phyloP scores from a whole-genome alignment of 2,329 filamentous ascomycete species.

The Paraconiothyrium brasiliense region DNA sequence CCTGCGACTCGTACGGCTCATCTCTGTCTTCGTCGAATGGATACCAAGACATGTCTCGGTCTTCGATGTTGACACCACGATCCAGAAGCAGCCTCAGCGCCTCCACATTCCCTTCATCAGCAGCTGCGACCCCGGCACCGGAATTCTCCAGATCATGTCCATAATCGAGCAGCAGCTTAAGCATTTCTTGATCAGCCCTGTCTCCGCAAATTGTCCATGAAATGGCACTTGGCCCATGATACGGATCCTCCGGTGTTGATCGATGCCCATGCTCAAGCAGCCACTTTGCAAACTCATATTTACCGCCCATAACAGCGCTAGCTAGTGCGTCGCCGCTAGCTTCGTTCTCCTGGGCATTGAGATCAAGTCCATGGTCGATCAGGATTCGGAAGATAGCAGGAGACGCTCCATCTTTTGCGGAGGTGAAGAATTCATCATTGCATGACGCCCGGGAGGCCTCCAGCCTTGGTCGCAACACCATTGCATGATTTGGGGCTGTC shows the following conservation, averaged over 20 bases:
- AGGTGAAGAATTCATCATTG: conserved; percentile 13
- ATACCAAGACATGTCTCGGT: conserved; percentile 15
- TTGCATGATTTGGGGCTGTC: conserved; percentile 15
- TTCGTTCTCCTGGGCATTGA: conserved; percentile 16
- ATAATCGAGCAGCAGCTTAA: conserved; percentile 19
- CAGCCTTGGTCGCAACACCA: conserved; percentile 21
- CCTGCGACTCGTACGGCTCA: conserved; percentile 16
- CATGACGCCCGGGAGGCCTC: conserved; percentile 14
- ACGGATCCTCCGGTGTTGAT: conserved; percentile 10
- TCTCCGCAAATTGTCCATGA: conserved; percentile 3
- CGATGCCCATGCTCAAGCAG: conserved; percentile 20
- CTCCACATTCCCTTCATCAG: conserved; percentile 17
- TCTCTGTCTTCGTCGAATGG: conserved; percentile 11
- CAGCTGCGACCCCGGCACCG: conserved; percentile 13
- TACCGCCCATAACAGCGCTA: conserved; percentile 1
- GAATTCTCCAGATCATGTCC: conserved; percentile 13
- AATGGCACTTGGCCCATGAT: background rate
- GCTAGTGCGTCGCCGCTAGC: conserved; percentile 8
- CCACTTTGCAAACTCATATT: conserved; percentile 18
- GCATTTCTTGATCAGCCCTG: conserved; percentile 9
- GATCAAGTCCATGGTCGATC: conserved; percentile 17
- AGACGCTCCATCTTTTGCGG: background rate
- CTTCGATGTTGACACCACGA: conserved; percentile 18
- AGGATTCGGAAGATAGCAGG: conserved; percentile 15
- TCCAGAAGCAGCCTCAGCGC: conserved; percentile 19